Evolutionary conservation across 495 filamentous ascomycete genomes (phyloP).

Genomic region (Bathelium albidoporum): DNA sequence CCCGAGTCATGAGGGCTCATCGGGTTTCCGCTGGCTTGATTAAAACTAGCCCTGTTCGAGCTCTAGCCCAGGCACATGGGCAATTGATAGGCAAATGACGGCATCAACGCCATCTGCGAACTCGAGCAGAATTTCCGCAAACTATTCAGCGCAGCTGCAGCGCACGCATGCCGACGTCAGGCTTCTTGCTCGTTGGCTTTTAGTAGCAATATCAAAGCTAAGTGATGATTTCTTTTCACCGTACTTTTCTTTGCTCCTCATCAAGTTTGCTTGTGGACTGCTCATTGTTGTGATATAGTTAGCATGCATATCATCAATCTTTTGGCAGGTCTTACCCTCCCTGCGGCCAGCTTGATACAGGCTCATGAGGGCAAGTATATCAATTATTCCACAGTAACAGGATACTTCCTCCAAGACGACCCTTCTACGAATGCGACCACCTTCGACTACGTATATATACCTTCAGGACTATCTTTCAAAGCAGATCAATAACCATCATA

Average conservation of each 20-base stretch:
- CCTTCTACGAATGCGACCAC: constrained; percentile 46
- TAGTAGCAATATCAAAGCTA: neutral
- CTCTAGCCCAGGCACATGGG: neutral
- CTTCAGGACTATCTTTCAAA: neutral
- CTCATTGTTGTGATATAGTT: neutral
- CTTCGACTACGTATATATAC: constrained; percentile 53
- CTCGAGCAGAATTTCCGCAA: neutral
- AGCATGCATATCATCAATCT: neutral
- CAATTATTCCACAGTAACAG: constrained; percentile 54
- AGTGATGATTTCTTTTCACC: neutral
- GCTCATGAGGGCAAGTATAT: constrained; percentile 24
- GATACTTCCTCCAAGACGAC: constrained; percentile 64
- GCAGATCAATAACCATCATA: neutral
- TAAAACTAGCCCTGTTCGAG: neutral
- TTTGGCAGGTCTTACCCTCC: neutral
- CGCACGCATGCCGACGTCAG: neutral
- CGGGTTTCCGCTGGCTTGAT: neutral
- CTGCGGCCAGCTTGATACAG: neutral
- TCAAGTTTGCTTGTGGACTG: neutral
- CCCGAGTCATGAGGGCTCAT: neutral
- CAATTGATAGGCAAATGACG: neutral
- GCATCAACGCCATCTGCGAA: neutral
- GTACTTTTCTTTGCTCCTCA: neutral
- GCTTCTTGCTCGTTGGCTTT: neutral
- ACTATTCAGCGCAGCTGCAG: neutral